Percentiles rank a stretch among this genome's conserved stretches.
These are phyloP conservation scores for Alternaria sp. DNA, from an alignment of 2,329 filamentous ascomycete genomes.

Conservation along the genomic window DNA sequence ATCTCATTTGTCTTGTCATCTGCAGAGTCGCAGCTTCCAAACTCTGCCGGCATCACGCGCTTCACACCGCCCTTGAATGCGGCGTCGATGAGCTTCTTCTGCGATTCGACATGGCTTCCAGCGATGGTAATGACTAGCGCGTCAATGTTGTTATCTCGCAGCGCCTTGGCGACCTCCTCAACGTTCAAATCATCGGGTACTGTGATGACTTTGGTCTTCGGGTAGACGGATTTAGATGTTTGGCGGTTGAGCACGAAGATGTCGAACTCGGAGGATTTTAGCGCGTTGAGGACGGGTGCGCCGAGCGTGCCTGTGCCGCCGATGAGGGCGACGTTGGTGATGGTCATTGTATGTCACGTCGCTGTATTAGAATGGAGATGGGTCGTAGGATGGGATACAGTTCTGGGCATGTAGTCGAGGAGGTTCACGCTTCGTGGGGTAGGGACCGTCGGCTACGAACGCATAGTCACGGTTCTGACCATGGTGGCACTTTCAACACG, in stretches of 20 bases:
- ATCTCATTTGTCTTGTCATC: constrained; percentile 52
- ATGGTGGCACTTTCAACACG: no score
- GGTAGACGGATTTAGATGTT: constrained; percentile 50
- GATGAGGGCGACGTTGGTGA: constrained; percentile 54
- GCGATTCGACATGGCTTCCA: constrained; percentile 56
- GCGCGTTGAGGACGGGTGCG: constrained; percentile 44
- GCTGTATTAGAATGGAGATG: not conserved
- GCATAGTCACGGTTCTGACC: not conserved
- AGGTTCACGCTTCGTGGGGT: not conserved
- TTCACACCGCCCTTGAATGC: constrained; percentile 66
- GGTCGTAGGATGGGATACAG: not conserved
- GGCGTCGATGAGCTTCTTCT: constrained; percentile 66
- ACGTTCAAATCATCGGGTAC: constrained; percentile 50
- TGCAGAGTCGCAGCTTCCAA: constrained; percentile 57
- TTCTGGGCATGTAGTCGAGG: not conserved
- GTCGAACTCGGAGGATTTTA: constrained; percentile 44
- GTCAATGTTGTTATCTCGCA: constrained; percentile 56
- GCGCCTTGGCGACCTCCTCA: constrained; percentile 45
- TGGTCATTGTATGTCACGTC: constrained; percentile 22
- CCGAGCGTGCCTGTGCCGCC: constrained; percentile 51
- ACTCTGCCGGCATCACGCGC: constrained; percentile 70
- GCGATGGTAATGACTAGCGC: constrained; percentile 63
- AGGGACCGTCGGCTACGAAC: constrained; percentile 1
- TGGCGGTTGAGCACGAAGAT: constrained; percentile 46
- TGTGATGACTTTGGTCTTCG: constrained; percentile 56